Base-by-base conservation (phyloP, 768 basidiomycete species). In the Tremella fuciformis region DNA sequence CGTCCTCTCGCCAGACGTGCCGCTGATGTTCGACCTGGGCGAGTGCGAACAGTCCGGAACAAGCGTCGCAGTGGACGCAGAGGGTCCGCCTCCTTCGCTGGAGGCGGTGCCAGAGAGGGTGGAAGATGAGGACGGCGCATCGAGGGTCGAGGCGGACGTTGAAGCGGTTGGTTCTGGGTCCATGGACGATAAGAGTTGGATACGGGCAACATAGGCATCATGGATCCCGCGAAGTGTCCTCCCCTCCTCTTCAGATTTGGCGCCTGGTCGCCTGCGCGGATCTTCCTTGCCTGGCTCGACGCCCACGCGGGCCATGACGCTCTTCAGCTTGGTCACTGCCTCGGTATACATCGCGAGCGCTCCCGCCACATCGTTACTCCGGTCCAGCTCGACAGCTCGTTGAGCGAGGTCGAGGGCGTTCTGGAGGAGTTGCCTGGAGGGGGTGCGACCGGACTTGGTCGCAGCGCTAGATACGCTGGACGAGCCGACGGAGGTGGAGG, bases 171-270 rank as follows among this genome's bases (percentile, higher is more conserved):
- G 4, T 18, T 56, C 49, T 2, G 41, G 34, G 15, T 40, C 67
- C 69, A 55, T 66, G 70, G 65, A 64, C 15, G 62, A 53, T 24
- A 76, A 55, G 8, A 76, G 61, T 39, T 60, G 62, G 51, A 76
- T 72, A 13, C 75, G 66, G 18, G 71, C 72, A n/a, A 75, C 68
- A 55, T 76, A 76, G 3, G 75, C 75, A 46, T 76, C 75, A 51
- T 76, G 75, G 40, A 76, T 76, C 6, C 73, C 75, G 41, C 63
- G 59, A 49, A 76, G 54, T 6, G 74, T 76, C 44, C 70, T 51
- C 1, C 75, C 75, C 54, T 76, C 75, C 51, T 76, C 71, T 41
- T 75, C 73, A 9, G 56, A 54, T 39, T 65, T 72, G 18, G 55
- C 58, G 0, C 40, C 62, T 37, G 26, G 58, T 55, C 48, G 47